Percentiles rank a stretch among this genome's conserved stretches.
Evolutionary conservation across 2,329 filamentous ascomycete species (phyloP).

Genomic region (Pseudocercospora pini-densiflorae): DNA sequence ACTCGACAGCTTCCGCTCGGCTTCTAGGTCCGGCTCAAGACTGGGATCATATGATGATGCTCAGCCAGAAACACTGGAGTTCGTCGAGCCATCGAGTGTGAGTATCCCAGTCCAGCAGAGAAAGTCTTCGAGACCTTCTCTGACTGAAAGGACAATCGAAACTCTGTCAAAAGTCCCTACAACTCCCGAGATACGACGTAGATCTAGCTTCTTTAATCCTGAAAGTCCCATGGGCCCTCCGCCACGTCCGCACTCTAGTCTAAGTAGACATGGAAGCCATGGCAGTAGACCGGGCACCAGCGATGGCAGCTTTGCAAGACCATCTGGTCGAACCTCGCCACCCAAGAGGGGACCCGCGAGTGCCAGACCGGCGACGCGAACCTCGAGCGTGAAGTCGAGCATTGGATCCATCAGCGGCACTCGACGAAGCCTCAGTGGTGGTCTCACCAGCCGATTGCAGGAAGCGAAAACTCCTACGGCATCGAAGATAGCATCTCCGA

Average conservation of each 20-base stretch:
- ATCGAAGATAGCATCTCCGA: conserved; percentile 22
- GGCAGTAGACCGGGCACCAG: conserved; percentile 56
- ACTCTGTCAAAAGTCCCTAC: conserved; percentile 78
- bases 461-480: conserved; percentile 21
- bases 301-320: conserved; percentile 43
- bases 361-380: conserved; percentile 38
- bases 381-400: conserved; percentile 21
- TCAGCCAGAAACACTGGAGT: conserved; percentile 23
- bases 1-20: conserved; percentile 48
- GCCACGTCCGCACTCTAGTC: conserved; percentile 65
- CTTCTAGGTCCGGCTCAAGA: conserved; percentile 37
- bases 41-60: conserved; percentile 28
- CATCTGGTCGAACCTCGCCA: conserved; percentile 35
- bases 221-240: conserved; percentile 65
- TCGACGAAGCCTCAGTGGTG: conserved; percentile 35
- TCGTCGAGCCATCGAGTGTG: conserved; percentile 26
- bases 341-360: conserved; percentile 41
- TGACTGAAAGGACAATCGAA: conserved; percentile 85
- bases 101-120: conserved; percentile 16
- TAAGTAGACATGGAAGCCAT: conserved; percentile 54
- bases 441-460: conserved; percentile 32
- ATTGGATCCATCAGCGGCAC: conserved; percentile 31
- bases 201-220: conserved; percentile 73
- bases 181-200: conserved; percentile 71
- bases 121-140: conserved; percentile 58